Evolutionary conservation across 1,284 basidiomycete species (phyloP), one percentile per base, ranked within the genome.

Genomic region (Leccinum huronense): DNA sequence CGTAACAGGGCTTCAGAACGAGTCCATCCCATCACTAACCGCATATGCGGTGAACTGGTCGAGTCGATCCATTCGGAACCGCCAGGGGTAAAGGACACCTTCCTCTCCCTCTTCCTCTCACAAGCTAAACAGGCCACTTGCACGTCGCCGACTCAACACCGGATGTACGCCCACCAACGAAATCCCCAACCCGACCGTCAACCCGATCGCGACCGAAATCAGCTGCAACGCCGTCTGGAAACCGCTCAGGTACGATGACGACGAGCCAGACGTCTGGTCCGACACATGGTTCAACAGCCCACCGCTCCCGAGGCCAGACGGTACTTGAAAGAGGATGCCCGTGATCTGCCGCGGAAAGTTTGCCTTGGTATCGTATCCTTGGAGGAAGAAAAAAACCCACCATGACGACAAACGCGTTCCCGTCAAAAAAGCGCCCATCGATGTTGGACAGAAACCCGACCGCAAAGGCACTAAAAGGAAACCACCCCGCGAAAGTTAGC

Each of bases 281-380:
- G 83, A 82, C 6, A 86, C 89, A 72, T 91, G 93, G 67, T 86
- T 86, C 68, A 95, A 82, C n/a, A 96, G 83, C 42, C 94, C 92
- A 31, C 91, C 90, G 63, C 88, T 91, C 6, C 89, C 87, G n/a
- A 95, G 82, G 61, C 93, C 94, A 11, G 90, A 91, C 0, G 93
- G 94, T 1, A 96, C 84, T 78, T 96, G 94, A 78, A 95, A 92
- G 16, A 95, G 80, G 63, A 95, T 92, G 57, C 92, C 91, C 0
- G 88, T 90, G 66, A 90, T 87, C 86, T 88, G 19, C 27, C 1
- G 19, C 51, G n/a, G 16, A 53, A 16, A 14, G 23, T 7, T 27
- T 16, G 5, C 27, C 23, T 27, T 54, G 16, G 27, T n/a, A 33
- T 33, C 54, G 10, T 27, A 54, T 16, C 7, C 45, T 30, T 54